Conservation (phyloP, 2,329 filamentous ascomycete genomes). For the Talaromyces sp. region DNA sequence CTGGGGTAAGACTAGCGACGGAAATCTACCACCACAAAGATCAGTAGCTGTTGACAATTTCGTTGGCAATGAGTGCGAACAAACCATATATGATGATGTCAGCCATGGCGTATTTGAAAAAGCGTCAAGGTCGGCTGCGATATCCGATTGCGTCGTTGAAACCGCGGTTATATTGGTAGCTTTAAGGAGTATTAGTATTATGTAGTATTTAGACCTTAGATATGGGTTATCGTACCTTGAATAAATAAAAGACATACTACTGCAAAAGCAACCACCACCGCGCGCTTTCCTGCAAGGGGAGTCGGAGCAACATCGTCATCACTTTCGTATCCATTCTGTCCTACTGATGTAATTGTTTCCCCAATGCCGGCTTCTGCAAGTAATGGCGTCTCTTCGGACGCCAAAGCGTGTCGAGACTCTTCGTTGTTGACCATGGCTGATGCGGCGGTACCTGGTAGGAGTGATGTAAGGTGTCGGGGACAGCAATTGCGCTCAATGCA, state of each 20-base stretch:
- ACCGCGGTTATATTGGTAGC: conserved; percentile 75
- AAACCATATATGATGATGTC: conserved; percentile 69
- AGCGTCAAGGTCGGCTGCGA: conserved; percentile 71
- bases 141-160: conserved; percentile 74
- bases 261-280: conserved; percentile 22
- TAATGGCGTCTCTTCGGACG: conserved; percentile 15
- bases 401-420: not conserved
- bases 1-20: conserved; percentile 60
- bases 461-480: not conserved
- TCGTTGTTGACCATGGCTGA: conserved; percentile 8
- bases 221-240: conserved; percentile 22
- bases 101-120: conserved; percentile 78
- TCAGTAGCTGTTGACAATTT: not conserved
- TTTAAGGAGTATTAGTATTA: conserved; percentile 23
- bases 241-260: conserved; percentile 32
- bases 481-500: not conserved
- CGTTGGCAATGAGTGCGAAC: not conserved
- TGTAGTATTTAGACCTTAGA: not conserved
- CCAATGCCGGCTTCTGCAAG: not conserved
- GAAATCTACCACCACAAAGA: conserved; percentile 46
- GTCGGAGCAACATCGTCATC: conserved; percentile 6
- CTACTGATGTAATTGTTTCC: not conserved
- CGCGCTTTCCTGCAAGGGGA: conserved; percentile 18
- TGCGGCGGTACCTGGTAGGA: not conserved
- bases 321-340: not conserved